Base-by-base conservation (phyloP, 208 protist species). In the Angomonas deanei region DNA sequence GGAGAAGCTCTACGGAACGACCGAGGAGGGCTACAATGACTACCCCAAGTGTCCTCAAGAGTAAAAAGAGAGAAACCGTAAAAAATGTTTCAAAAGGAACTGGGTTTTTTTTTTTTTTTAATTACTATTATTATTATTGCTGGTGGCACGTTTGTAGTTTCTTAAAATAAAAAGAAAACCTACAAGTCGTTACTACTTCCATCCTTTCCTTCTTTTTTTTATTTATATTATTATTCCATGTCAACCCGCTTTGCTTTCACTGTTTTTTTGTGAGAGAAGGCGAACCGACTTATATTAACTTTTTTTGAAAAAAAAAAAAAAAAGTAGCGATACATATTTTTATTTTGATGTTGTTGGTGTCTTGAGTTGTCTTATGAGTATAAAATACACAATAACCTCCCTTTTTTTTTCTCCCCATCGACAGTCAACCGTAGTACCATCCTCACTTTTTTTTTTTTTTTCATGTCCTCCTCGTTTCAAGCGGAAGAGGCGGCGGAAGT, bases 1-100 rank as follows among this genome's bases (percentile, higher is more conserved):
- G 2, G 64, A 65, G n/a, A 65, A 55, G 21, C 78, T 75, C 63
- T 83, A 75, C 64, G 65, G 48, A 32, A 30, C 26, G 10, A 55
- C 42, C 42, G 61, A 23, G 19, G 21, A 53, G 21, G 76, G 76
- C 27, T 83, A 83, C 68, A 79, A 66, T 54, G 72, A 77, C 49
- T 83, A 83, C 52, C 72, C 72, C n/a, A n/a, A n/a, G n/a, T n/a
- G n/a, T n/a, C n/a, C n/a, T n/a, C n/a, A n/a, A n/a, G n/a, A n/a
- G n/a, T n/a, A n/a, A n/a, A n/a, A n/a, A n/a, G n/a, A n/a, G n/a
- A n/a, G n/a, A n/a, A n/a, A n/a, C n/a, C n/a, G n/a, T n/a, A n/a
- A n/a, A n/a, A n/a, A n/a, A n/a, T n/a, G n/a, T n/a, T n/a, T n/a
- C n/a, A n/a, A n/a, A n/a, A n/a, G n/a, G n/a, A n/a, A n/a, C n/a